These are phyloP conservation scores for Daldinia loculata DNA, from an alignment of 495 filamentous ascomycete species.

Conservation along the genomic window DNA sequence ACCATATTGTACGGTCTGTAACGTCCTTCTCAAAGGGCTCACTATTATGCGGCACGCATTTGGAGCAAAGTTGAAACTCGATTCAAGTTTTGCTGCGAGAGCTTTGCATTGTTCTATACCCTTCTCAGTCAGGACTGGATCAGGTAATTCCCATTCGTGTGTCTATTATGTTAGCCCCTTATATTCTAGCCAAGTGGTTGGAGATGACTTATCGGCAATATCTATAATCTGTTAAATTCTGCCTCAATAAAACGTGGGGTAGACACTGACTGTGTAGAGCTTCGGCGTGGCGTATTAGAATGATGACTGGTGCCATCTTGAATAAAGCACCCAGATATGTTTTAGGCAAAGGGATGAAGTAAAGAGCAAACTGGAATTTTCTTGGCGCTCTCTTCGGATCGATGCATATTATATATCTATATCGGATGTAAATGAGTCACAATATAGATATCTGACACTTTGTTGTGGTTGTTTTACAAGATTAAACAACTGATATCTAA, in stretches of 20 bases:
- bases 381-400: slow-evolving; percentile 13
- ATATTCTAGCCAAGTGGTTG: not conserved
- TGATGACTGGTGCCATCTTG: slow-evolving; percentile 55
- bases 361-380: slow-evolving; percentile 12
- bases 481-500: slow-evolving; percentile 12
- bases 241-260: not conserved
- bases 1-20: slow-evolving; percentile 56
- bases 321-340: not conserved
- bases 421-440: slow-evolving; percentile 2
- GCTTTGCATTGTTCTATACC: slow-evolving; percentile 41
- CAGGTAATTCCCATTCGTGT: slow-evolving; percentile 42
- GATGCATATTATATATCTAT: slow-evolving; percentile 28
- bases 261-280: slow-evolving; percentile 54
- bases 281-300: slow-evolving; percentile 61
- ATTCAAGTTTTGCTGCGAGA: slow-evolving; percentile 33
- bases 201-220: slow-evolving; percentile 39
- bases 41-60: slow-evolving; percentile 59
- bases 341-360: slow-evolving; percentile 13
- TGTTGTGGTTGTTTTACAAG: not conserved
- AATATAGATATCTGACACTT: not conserved
- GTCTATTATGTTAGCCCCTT: slow-evolving; percentile 39
- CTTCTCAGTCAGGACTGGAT: slow-evolving; percentile 40
- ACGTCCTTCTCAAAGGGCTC: slow-evolving; percentile 59
- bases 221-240: slow-evolving; percentile 34
- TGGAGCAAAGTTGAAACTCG: slow-evolving; percentile 45